These are phyloP conservation scores for Lippia alba DNA, from an alignment of 305 asterid genomes.

Conservation along the genomic window DNA sequence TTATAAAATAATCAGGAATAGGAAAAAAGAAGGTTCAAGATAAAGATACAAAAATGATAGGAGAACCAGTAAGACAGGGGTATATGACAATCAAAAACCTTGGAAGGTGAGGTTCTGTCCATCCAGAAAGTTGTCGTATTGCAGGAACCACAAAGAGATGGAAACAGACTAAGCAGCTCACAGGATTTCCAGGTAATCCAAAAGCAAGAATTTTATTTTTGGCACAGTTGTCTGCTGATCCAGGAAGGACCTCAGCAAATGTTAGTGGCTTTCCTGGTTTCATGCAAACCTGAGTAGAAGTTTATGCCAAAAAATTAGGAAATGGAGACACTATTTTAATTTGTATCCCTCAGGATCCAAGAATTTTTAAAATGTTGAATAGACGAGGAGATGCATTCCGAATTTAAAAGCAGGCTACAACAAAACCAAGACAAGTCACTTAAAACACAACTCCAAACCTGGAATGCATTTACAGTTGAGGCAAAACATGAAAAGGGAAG, in stretches of 20 bases:
- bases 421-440: slow-evolving; percentile 21
- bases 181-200: slow-evolving; percentile 99
- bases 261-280: slow-evolving; percentile 96
- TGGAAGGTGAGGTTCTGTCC: slow-evolving; percentile 83
- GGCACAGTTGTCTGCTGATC: slow-evolving; percentile 44
- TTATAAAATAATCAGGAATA: slow-evolving; percentile 26
- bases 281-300: slow-evolving; percentile 72
- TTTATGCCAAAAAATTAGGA: slow-evolving; percentile 14
- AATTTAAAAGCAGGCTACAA: slow-evolving; percentile 17
- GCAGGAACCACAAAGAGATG: slow-evolving; percentile 90
- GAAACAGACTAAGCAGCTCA: slow-evolving; percentile 93
- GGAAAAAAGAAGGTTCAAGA: slow-evolving; percentile 24
- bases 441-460: slow-evolving; percentile 13
- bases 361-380: slow-evolving; percentile 22
- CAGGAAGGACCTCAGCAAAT: slow-evolving; percentile 75
- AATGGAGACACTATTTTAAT: not conserved
- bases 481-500: slow-evolving; percentile 28
- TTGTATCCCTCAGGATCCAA: slow-evolving; percentile 7
- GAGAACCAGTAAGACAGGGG: slow-evolving; percentile 30
- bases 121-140: slow-evolving; percentile 86
- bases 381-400: not conserved
- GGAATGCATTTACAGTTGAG: slow-evolving; percentile 15
- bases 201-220: slow-evolving; percentile 77
- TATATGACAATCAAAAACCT: slow-evolving; percentile 59
- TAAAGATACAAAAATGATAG: slow-evolving; percentile 26